phyloP scores from a whole-genome alignment of 2,329 filamentous ascomycete genomes.

The Colletotrichum aenigma region DNA sequence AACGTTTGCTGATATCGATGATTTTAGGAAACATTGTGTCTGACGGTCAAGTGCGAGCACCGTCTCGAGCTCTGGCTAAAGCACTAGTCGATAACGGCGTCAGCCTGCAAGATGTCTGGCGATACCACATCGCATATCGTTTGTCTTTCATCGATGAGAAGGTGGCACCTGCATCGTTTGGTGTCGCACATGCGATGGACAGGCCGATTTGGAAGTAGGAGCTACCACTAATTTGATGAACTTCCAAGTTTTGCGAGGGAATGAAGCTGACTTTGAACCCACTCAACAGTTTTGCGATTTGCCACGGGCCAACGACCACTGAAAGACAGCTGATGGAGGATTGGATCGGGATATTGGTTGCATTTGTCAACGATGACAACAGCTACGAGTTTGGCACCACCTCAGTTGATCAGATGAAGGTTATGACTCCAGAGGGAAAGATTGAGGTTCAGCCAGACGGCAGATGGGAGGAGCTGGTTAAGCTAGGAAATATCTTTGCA shows the following conservation, averaged over 20 bases:
- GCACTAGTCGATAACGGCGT: conserved; percentile 35
- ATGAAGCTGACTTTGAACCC: not conserved
- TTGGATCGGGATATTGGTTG: conserved; percentile 40
- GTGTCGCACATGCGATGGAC: conserved; percentile 44
- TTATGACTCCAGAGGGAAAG: conserved; percentile 32
- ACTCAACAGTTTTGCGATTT: conserved; percentile 36
- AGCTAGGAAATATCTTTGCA: conserved; percentile 31
- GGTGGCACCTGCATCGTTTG: conserved; percentile 36
- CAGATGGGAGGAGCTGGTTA: conserved; percentile 35
- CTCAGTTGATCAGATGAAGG: conserved; percentile 36
- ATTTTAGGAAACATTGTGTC: conserved; percentile 33
- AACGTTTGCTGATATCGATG: not conserved
- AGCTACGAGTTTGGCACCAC: conserved; percentile 36
- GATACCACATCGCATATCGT: conserved; percentile 45
- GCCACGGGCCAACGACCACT: conserved; percentile 37
- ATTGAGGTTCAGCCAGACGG: conserved; percentile 39
- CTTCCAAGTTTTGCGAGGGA: not conserved
- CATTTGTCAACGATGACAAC: conserved; percentile 37
- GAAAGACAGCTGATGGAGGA: conserved; percentile 39
- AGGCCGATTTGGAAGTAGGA: conserved; percentile 46
- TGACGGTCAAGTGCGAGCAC: conserved; percentile 43
- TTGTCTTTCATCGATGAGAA: conserved; percentile 45
- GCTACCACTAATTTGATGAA: not conserved
- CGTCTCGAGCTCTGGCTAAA: conserved; percentile 36
- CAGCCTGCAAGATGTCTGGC: conserved; percentile 37